Conservation (phyloP, 208 protist genomes). For the Acanthamoeba lenticulata region DNA sequence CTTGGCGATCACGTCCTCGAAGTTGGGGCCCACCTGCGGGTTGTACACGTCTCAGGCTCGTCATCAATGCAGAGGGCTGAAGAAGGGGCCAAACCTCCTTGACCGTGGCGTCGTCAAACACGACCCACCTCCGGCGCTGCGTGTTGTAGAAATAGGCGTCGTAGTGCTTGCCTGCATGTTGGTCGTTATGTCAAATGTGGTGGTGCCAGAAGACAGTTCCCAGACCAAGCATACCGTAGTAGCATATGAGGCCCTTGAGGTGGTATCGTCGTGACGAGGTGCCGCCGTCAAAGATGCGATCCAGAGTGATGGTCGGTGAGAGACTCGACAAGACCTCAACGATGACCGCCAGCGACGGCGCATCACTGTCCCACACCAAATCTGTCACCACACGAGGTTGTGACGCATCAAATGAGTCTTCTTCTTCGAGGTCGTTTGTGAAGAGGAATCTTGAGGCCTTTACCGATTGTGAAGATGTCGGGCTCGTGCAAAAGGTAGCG, state of each 20-base stretch:
- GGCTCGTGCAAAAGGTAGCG: not conserved
- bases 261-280: not conserved
- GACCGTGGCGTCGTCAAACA: slow-evolving; percentile 22
- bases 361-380: not conserved
- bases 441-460: not conserved
- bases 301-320: not conserved
- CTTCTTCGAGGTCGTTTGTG: too few relatives aligned
- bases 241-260: not conserved
- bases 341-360: not conserved
- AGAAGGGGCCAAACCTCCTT: not conserved
- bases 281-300: not conserved
- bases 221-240: slow-evolving; percentile 39
- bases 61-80: not conserved
- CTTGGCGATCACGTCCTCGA: not conserved
- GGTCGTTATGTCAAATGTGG: not conserved
- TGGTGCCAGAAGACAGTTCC: too few relatives aligned
- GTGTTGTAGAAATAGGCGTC: slow-evolving; percentile 28
- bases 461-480: not conserved
- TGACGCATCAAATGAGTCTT: too few relatives aligned
- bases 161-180: not conserved
- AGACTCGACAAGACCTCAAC: not conserved
- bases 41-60: too few relatives aligned
- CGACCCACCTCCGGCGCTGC: not conserved
- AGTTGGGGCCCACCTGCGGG: not conserved
- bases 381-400: not conserved